Percentiles rank a stretch among this genome's conserved stretches.
phyloP scores from a whole-genome alignment of 345 rosid genomes.

The Bruguiera parviflora region DNA sequence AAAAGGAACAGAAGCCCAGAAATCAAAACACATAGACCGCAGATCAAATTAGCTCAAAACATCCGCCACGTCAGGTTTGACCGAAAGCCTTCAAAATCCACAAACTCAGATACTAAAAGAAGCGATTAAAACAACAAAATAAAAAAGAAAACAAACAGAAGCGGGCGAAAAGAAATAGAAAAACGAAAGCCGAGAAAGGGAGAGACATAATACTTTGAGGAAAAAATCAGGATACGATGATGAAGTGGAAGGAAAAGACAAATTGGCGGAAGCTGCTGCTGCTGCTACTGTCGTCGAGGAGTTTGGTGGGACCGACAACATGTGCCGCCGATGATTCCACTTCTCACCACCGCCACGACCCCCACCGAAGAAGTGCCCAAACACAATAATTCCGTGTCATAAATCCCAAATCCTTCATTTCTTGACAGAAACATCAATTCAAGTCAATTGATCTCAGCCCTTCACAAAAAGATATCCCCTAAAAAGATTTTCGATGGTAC shows the following conservation, averaged over 20 bases:
- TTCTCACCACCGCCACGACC: background rate
- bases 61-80: background rate
- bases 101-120: background rate
- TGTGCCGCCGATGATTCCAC: background rate
- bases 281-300: constrained; percentile 1
- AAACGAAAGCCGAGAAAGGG: background rate
- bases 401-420: background rate
- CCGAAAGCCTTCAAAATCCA: background rate
- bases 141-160: background rate
- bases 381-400: background rate
- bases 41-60: background rate
- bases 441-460: background rate
- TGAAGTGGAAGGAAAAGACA: background rate
- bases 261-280: background rate
- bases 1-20: no score
- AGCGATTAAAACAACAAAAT: background rate
- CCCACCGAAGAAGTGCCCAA: background rate
- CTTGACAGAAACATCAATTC: constrained; percentile 3
- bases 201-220: background rate
- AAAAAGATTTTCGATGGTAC: background rate
- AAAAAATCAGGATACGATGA: background rate
- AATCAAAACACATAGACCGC: background rate
- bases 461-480: background rate
- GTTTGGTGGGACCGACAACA: background rate
- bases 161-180: background rate